Percentiles rank a stretch among this genome's conserved stretches.
Conservation (phyloP, 768 basidiomycete genomes). For the Psilocybe tampanensis region DNA sequence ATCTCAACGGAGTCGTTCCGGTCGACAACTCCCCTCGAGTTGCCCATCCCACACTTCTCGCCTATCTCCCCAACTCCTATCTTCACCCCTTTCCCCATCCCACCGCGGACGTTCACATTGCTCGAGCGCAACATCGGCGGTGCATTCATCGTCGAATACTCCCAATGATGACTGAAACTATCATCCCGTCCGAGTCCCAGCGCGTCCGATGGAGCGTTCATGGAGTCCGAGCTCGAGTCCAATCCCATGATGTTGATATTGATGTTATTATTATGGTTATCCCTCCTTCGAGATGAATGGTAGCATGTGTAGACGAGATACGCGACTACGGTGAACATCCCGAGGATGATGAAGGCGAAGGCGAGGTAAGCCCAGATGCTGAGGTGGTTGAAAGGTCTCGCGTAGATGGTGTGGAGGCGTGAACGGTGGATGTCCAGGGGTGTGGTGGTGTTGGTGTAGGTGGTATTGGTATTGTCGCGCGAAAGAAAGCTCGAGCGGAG, state of each 20-base stretch:
- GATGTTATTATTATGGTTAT: too few species aligned
- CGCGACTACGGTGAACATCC: constrained; percentile 17
- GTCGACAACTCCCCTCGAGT: neutral
- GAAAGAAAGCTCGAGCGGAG: neutral
- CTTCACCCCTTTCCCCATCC: neutral
- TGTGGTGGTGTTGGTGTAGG: too few species aligned
- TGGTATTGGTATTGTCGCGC: too few species aligned
- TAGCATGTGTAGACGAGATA: constrained; percentile 29
- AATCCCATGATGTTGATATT: constrained; percentile 1
- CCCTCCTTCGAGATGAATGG: constrained; percentile 19
- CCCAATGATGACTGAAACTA: neutral
- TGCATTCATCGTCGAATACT: neutral
- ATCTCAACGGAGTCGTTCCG: constrained; percentile 5
- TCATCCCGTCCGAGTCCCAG: neutral
- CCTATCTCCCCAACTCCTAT: constrained; percentile 3
- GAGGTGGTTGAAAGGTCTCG: constrained; percentile 22
- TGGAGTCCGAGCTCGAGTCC: too few species aligned
- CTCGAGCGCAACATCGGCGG: neutral
- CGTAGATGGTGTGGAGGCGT: neutral
- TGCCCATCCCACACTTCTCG: constrained; percentile 3
- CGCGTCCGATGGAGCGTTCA: too few species aligned
- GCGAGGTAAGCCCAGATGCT: constrained; percentile 28
- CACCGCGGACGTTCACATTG: too few species aligned
- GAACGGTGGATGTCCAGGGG: neutral
- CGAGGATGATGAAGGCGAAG: constrained; percentile 24